A percentile compares a stretch with the other conserved stretches of the same genome.
These are phyloP conservation scores for Coemansia sp. DNA, from an alignment of 371 early-diverging fungal species.

Conservation along the genomic window DNA sequence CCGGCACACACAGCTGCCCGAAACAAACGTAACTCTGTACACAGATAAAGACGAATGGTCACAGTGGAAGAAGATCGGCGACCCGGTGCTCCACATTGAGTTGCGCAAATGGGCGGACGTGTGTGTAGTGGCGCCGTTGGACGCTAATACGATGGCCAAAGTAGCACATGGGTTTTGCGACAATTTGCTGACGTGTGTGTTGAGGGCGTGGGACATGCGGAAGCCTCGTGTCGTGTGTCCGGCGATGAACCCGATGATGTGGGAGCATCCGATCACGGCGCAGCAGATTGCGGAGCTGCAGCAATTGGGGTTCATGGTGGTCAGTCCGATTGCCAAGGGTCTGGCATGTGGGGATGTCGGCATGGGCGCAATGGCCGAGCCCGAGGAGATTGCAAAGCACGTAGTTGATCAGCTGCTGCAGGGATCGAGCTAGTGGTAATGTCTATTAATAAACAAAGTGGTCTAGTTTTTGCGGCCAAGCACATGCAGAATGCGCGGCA, in stretches of 20 bases:
- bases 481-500: slow-evolving; percentile 19
- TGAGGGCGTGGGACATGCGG: slow-evolving; percentile 84
- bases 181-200: slow-evolving; percentile 88
- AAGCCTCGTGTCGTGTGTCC: slow-evolving; percentile 80
- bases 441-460: background rate
- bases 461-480: slow-evolving; percentile 7
- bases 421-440: background rate
- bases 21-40: slow-evolving; percentile 52
- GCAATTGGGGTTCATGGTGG: slow-evolving; percentile 61
- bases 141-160: slow-evolving; percentile 94
- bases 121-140: slow-evolving; percentile 84
- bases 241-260: slow-evolving; percentile 98
- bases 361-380: slow-evolving; percentile 55
- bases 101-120: slow-evolving; percentile 95
- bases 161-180: slow-evolving; percentile 90
- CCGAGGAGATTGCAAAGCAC: slow-evolving; percentile 37
- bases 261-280: slow-evolving; percentile 86
- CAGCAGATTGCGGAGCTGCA: slow-evolving; percentile 64
- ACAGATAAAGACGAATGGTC: slow-evolving; percentile 91
- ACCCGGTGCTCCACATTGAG: slow-evolving; percentile 95
- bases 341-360: slow-evolving; percentile 94
- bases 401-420: slow-evolving; percentile 26
- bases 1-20: slow-evolving; percentile 51
- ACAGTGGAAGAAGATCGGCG: slow-evolving; percentile 76
- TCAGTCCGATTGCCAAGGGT: slow-evolving; percentile 79